Evolutionary conservation across 768 basidiomycete genomes (phyloP).

Genomic region (Pluteus cervinus): DNA sequence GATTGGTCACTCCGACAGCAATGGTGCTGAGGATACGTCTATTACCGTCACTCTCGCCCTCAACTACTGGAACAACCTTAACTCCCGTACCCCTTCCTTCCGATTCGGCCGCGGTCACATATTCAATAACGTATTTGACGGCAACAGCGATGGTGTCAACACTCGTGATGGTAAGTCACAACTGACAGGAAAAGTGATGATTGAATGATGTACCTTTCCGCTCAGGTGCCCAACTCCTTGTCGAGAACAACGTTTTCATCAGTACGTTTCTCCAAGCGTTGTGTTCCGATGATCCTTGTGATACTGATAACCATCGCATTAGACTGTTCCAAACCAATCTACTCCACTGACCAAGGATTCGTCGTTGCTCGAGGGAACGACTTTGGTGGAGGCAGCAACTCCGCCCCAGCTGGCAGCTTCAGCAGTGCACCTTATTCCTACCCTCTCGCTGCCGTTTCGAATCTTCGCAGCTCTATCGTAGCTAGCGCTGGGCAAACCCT

Average conservation of each 20-base stretch:
- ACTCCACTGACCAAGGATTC: slow-evolving; percentile 34
- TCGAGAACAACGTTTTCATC: slow-evolving; percentile 42
- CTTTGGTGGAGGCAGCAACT: slow-evolving; percentile 25
- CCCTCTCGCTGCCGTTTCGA: slow-evolving; percentile 19
- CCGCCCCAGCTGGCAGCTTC: slow-evolving; percentile 26
- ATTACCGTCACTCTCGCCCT: slow-evolving; percentile 37
- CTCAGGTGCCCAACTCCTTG: slow-evolving; percentile 36
- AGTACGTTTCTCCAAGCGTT: slow-evolving; percentile 14
- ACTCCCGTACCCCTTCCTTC: slow-evolving; percentile 40
- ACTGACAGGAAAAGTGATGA: too few relatives aligned
- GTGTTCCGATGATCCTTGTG: not conserved
- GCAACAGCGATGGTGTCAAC: slow-evolving; percentile 39
- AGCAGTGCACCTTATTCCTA: slow-evolving; percentile 29
- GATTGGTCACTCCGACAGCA: slow-evolving; percentile 37
- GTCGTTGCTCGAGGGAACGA: slow-evolving; percentile 33
- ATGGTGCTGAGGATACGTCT: slow-evolving; percentile 29
- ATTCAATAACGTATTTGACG: slow-evolving; percentile 38
- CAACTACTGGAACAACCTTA: slow-evolving; percentile 37
- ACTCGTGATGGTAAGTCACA: slow-evolving; percentile 28
- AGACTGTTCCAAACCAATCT: slow-evolving; percentile 32
- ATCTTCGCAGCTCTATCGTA: slow-evolving; percentile 20
- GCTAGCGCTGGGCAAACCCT: slow-evolving; percentile 25
- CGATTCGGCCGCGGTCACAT: slow-evolving; percentile 41
- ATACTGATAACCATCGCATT: not conserved
- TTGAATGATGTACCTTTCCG: too few relatives aligned